phyloP scores from a whole-genome alignment of 352 stramenopile genomes.

The Pythium aristosporum region DNA sequence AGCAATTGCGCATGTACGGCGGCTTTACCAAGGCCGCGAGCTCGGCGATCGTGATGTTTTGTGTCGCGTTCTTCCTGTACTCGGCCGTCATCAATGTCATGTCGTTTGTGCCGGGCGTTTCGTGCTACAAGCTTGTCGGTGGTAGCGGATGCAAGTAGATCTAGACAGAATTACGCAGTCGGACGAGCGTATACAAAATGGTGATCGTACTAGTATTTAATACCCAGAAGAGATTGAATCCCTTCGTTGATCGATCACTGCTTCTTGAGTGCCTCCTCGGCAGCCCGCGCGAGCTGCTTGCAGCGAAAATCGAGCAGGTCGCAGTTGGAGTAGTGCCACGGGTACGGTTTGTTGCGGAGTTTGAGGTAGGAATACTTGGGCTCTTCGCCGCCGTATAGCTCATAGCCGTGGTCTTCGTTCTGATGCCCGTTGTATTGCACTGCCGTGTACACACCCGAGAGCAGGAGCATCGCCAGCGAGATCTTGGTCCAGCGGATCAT shows the following conservation, averaged over 20 bases:
- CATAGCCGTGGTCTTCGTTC: constrained; percentile 18
- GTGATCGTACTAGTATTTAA: too few relatives aligned
- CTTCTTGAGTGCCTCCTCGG: constrained; percentile 19
- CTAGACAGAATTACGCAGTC: too few relatives aligned
- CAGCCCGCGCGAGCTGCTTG: constrained; percentile 23
- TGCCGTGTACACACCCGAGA: constrained; percentile 5
- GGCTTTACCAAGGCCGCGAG: constrained; percentile 32
- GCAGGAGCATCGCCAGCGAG: constrained; percentile 15
- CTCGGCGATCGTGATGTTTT: constrained; percentile 21
- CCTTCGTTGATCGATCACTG: neutral
- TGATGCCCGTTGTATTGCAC: constrained; percentile 11
- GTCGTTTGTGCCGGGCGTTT: constrained; percentile 25
- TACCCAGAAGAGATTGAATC: too few relatives aligned
- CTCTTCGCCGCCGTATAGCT: constrained; percentile 22
- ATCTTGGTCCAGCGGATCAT: constrained; percentile 20
- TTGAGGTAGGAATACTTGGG: constrained; percentile 33
- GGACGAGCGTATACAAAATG: too few relatives aligned
- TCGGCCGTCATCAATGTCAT: constrained; percentile 32
- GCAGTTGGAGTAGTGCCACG: constrained; percentile 36
- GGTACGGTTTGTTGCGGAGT: constrained; percentile 36
- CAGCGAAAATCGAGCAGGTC: constrained; percentile 34
- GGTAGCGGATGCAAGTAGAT: constrained; percentile 16
- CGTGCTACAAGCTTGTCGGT: constrained; percentile 21
- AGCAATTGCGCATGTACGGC: constrained; percentile 38
- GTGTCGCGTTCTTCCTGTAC: constrained; percentile 24